Conservation (phyloP, 495 filamentous ascomycete genomes). For the Antarctomyces pellizariae region DNA sequence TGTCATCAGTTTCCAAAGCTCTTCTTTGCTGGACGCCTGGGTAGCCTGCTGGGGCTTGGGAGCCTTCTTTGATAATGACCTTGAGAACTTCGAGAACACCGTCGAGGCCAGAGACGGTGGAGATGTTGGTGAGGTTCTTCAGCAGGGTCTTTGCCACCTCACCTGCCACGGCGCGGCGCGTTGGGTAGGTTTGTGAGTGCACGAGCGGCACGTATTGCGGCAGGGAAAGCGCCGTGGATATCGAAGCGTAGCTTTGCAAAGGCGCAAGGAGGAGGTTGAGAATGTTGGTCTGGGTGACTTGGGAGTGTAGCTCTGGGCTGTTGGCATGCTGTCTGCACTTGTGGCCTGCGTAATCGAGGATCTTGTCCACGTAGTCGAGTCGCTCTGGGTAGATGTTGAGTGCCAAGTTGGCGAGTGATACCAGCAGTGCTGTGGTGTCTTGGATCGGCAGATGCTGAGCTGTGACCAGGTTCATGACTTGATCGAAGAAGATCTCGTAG, state of each 20-base stretch:
- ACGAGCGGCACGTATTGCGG: conserved; percentile 79
- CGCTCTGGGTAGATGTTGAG: conserved; percentile 85
- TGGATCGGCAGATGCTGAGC: conserved; percentile 78
- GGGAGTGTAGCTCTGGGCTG: conserved; percentile 80
- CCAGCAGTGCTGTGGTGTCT: conserved; percentile 78
- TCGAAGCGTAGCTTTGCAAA: conserved; percentile 67
- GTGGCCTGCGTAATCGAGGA: conserved; percentile 66
- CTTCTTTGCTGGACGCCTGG: conserved; percentile 59
- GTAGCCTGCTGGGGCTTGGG: conserved; percentile 63
- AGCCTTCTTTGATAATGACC: conserved; percentile 81
- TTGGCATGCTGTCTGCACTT: conserved; percentile 81
- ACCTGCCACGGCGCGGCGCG: conserved; percentile 69
- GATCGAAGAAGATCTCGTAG: conserved; percentile 94
- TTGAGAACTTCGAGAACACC: conserved; percentile 70
- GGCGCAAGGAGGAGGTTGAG: conserved; percentile 72
- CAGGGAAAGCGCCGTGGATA: conserved; percentile 81
- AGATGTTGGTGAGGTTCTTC: conserved; percentile 54
- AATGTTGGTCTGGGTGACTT: conserved; percentile 66
- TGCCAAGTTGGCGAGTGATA: conserved; percentile 78
- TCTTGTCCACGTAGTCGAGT: conserved; percentile 87
- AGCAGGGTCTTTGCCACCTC: conserved; percentile 63
- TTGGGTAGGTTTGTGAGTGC: conserved; percentile 81
- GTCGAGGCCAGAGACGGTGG: conserved; percentile 55
- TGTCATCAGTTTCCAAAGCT: conserved; percentile 65
- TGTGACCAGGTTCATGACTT: conserved; percentile 81